Evolutionary conservation across 1,284 basidiomycete species (phyloP), one percentile per base, ranked within the genome.

Genomic region (Melampsora americana): DNA sequence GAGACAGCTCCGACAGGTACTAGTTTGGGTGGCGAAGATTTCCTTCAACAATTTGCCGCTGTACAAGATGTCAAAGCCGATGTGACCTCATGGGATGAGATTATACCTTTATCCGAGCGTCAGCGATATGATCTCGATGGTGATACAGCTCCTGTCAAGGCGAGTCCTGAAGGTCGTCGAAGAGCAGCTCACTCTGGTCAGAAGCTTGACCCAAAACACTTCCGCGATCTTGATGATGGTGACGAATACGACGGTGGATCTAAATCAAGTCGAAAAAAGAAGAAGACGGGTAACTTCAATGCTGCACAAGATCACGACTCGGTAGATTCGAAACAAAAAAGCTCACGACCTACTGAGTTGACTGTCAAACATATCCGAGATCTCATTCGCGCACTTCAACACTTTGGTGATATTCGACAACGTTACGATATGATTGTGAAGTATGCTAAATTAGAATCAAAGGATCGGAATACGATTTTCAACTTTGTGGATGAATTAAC

Each of bases 61-160:
- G 92, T 99, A 79, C 95, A 93, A 83, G 96, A 99, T 83, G 90
- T 99, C 82, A 98, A 98, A 87, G 93, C 95, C 81, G 93, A 95
- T 84, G 92, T 98, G 87, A 92, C 86, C 2, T 82, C 80, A 82
- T 99, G 96, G 96, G 96, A 99, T 82, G 96, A 99, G 80, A 99
- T 99, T 82, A 99, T 99, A 80, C 96, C 96, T 9, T 84, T 91
- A 14, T 93, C 95, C 50, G 93, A 95, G 81, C 90, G 96, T 7
- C 89, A 91, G 82, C 90, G 89, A 83, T 89, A 90, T 66, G 92
- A 95, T 78, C 78, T 68, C 35, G 83, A 83, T 68, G 81, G 82
- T 68, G 80, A 80, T 74, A 80, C 80, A 42, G 87, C 89, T 66
- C 92, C 94, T 79, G 92, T 93, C 79, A 79, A 80, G 46, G 82